phyloP scores from a whole-genome alignment of 2,329 filamentous ascomycete species.

The Chrysoporthe puriensis region DNA sequence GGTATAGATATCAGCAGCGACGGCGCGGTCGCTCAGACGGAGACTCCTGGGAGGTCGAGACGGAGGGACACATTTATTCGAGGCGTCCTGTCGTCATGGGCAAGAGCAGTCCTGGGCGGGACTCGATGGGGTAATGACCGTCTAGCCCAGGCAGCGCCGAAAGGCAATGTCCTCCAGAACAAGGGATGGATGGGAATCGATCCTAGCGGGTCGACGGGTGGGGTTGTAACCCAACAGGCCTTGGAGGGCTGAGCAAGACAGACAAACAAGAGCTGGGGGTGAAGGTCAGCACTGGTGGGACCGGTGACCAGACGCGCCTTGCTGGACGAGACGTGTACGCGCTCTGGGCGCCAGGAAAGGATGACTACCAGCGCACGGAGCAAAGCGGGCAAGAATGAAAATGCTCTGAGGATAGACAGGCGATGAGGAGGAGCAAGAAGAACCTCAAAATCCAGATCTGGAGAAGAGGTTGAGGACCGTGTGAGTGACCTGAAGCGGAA shows the following conservation, averaged over 20 bases:
- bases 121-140: not conserved
- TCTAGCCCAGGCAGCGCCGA: constrained; percentile 1
- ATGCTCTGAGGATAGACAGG: not conserved
- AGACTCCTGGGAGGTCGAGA: constrained; percentile 17
- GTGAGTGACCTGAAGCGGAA: constrained; percentile 4
- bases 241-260: constrained; percentile 20
- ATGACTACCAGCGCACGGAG: constrained; percentile 6
- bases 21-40: constrained; percentile 22
- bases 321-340: constrained; percentile 19
- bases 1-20: constrained; percentile 18
- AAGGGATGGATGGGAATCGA: constrained; percentile 22
- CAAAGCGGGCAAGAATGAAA: not conserved
- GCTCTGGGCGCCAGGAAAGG: constrained; percentile 19
- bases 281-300: constrained; percentile 12
- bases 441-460: not conserved
- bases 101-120: not conserved
- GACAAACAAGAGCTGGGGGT: constrained; percentile 21
- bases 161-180: constrained; percentile 14
- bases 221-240: constrained; percentile 12
- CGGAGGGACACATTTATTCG: constrained; percentile 23
- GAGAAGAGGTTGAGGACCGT: constrained; percentile 5
- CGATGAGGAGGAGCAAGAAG: constrained; percentile 8
- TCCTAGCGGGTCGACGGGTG: constrained; percentile 22
- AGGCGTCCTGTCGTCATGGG: constrained; percentile 19
- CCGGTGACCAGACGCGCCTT: constrained; percentile 17